Base-by-base conservation (phyloP, 352 stramenopile genomes). In the Globisporangium echinulatum region DNA sequence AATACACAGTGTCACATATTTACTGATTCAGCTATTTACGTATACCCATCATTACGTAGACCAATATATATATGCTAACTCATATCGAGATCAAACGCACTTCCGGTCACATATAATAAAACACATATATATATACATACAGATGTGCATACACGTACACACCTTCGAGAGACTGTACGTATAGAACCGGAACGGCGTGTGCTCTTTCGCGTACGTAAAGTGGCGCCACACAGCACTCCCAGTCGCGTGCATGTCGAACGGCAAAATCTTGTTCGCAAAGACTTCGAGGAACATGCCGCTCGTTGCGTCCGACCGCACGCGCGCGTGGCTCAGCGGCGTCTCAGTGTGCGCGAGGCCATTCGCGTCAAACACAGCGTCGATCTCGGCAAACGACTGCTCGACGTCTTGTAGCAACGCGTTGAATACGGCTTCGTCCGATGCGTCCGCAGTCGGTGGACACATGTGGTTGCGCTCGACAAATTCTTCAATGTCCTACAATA, bases 251-350 rank as follows among this genome's bases (percentile, higher is more conserved):
- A 55, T 46, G 9, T 36, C 49, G 53, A 61, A 61, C 56, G 56
- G 56, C 44, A 61, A 14, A 9, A 61, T 43, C 40, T 61, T 61
- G 48, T 44, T 55, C 10, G 46, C 56, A 61, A 61, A 56, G 0
- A 61, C 15, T 37, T 61, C 56, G n/a, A 61, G 36, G 0, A 42
- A 50, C 39, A 59, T 51, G 40, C 54, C 54, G 19, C 33, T 50
- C 6, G 10, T 17, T 17, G 8, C 43, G 36, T 59, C 42, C 36
- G 51, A 25, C 0, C 39, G 51, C 51, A 56, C 13, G 36, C 37
- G 54, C 54, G 54, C 54, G 8, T 25, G 3, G 15, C 40, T 50
- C 37, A 42, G 54, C n/a, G 42, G 39, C 42, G n/a, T 48, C 17
- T 48, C 52, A 3, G 36, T 19, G 0, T 59, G 17, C 19, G 44